These are phyloP conservation scores for Wallacemonas sp. DNA, from an alignment of 208 protist genomes.

Conservation along the genomic window DNA sequence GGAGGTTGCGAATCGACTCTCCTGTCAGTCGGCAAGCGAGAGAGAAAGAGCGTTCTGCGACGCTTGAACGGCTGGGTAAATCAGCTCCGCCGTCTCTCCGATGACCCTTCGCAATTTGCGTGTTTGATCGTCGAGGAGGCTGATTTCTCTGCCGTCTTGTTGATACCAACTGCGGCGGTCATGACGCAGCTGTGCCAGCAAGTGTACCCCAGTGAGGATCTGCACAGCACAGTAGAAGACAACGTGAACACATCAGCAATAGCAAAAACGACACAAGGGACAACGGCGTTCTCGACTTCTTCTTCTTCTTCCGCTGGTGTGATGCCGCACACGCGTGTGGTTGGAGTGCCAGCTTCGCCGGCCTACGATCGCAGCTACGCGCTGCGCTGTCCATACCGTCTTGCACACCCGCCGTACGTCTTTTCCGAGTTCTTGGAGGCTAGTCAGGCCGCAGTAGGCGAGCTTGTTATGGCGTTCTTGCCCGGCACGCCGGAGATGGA, in stretches of 20 bases:
- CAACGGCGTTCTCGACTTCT: too few species aligned
- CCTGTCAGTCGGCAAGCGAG: conserved; percentile 17
- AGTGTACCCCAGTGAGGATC: conserved; percentile 30
- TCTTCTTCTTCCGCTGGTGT: too few species aligned
- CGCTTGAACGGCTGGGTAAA: conserved; percentile 20
- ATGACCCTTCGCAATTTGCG: conserved; percentile 18
- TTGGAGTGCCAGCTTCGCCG: not conserved
- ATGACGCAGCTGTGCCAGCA: conserved; percentile 51
- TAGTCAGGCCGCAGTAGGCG: conserved; percentile 24
- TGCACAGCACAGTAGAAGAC: conserved; percentile 1
- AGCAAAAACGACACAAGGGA: not conserved
- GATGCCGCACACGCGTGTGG: too few species aligned
- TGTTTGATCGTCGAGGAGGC: conserved; percentile 21
- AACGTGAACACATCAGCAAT: not conserved
- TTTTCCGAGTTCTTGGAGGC: conserved; percentile 15
- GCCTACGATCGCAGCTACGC: conserved; percentile 4
- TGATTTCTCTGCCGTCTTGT: conserved; percentile 35
- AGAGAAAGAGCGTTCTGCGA: conserved; percentile 31
- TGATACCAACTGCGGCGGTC: conserved; percentile 42
- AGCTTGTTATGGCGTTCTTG: conserved; percentile 53
- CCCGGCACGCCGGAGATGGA: conserved; percentile 40
- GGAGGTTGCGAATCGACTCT: conserved; percentile 9
- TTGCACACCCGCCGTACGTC: conserved; percentile 7
- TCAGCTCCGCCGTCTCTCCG: conserved; percentile 14
- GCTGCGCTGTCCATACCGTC: not conserved